phyloP scores from a whole-genome alignment of 225 moss, liverwort and hornwort species.

The Anthoceros angustus region DNA sequence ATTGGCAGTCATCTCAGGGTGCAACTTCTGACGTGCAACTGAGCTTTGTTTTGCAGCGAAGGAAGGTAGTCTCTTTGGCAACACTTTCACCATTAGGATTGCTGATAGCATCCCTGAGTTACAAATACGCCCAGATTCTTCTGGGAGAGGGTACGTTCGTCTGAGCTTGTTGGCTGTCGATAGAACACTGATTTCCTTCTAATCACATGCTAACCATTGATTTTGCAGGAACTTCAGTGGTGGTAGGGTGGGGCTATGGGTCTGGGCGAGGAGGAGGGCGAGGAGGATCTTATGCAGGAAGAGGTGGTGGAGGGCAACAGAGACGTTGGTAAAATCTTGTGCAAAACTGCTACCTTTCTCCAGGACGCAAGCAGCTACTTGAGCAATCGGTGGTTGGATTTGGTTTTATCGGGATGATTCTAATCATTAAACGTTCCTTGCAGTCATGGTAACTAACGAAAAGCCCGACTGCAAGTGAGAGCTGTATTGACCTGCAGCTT shows the following conservation, averaged over 20 bases:
- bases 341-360: too few species aligned
- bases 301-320: background rate
- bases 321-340: too few species aligned
- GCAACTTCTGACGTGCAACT: background rate
- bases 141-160: background rate
- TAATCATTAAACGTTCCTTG: too few species aligned
- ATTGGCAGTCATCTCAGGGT: background rate
- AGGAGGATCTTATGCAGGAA: background rate
- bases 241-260: background rate
- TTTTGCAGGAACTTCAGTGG: background rate
- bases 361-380: too few species aligned
- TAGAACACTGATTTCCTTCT: background rate
- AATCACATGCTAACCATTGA: background rate
- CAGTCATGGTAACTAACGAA: too few species aligned
- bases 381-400: too few species aligned
- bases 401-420: too few species aligned
- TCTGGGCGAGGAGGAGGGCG: background rate
- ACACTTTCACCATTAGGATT: constrained; percentile 49
- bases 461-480: too few species aligned
- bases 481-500: too few species aligned
- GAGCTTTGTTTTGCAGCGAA: background rate
- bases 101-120: constrained; percentile 50
- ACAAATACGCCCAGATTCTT: constrained; percentile 37
- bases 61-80: background rate
- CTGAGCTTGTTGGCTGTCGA: background rate